phyloP scores from a whole-genome alignment of 352 stramenopile genomes.

The Phytophthora pistaciae region DNA sequence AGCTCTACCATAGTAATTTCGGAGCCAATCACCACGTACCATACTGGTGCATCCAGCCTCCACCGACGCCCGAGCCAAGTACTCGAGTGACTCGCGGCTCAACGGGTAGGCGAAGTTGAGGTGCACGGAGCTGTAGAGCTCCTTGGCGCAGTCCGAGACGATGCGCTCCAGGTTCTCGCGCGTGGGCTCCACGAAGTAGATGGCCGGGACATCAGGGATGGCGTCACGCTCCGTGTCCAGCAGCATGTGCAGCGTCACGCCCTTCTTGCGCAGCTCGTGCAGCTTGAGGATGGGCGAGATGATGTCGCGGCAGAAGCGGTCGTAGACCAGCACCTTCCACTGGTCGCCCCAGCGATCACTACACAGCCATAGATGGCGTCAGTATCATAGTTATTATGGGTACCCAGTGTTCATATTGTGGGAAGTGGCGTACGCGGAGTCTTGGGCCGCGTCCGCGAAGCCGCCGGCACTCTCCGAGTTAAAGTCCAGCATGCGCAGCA shows the following conservation, averaged over 20 bases:
- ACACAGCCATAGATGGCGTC: neutral
- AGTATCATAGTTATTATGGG: neutral
- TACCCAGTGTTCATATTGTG: neutral
- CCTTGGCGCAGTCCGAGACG: slow-evolving; percentile 92
- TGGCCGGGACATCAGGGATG: slow-evolving; percentile 97
- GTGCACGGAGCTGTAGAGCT: slow-evolving; percentile 94
- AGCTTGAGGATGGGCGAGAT: slow-evolving; percentile 99
- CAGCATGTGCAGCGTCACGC: slow-evolving; percentile 98
- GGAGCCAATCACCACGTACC: slow-evolving; percentile 35
- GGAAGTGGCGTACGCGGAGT: slow-evolving; percentile 39
- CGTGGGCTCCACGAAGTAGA: slow-evolving; percentile 98
- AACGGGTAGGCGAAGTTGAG: slow-evolving; percentile 96
- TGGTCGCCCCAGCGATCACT: slow-evolving; percentile 87
- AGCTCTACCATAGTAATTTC: neutral
- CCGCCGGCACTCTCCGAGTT: slow-evolving; percentile 67
- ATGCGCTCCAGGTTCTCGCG: slow-evolving; percentile 96
- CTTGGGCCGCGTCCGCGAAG: slow-evolving; percentile 41
- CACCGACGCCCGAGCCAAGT: slow-evolving; percentile 84
- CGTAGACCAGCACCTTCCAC: slow-evolving; percentile 98
- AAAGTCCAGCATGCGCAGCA: slow-evolving; percentile 89
- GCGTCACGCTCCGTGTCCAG: slow-evolving; percentile 94
- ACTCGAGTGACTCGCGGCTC: slow-evolving; percentile 86
- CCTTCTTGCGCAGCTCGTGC: slow-evolving; percentile 95
- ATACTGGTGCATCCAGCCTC: slow-evolving; percentile 82
- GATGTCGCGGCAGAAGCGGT: slow-evolving; percentile 96